Percentiles rank a stretch among this genome's conserved stretches.
Evolutionary conservation across 2,329 filamentous ascomycete genomes (phyloP).

Genomic region (Pseudogymnoascus verrucosus): DNA sequence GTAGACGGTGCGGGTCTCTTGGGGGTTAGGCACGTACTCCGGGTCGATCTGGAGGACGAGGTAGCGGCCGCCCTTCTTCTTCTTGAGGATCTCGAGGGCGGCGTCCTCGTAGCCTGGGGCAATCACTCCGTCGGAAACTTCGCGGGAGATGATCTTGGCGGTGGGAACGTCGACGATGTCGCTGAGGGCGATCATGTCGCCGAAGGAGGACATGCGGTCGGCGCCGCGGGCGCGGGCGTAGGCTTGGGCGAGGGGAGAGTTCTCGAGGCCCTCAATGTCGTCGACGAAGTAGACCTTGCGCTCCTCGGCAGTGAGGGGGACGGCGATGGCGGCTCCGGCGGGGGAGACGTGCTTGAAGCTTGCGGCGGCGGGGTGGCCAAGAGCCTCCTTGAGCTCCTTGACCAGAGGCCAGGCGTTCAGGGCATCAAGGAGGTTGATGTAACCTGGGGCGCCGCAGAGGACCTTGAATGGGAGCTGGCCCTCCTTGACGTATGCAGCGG

Average conservation of each 20-base stretch:
- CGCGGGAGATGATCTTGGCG: slow-evolving; percentile 94
- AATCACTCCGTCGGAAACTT: slow-evolving; percentile 95
- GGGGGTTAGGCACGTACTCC: slow-evolving; percentile 64
- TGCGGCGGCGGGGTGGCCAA: slow-evolving; percentile 82
- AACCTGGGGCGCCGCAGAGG: slow-evolving; percentile 79
- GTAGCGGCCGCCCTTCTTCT: slow-evolving; percentile 98
- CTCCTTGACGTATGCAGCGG: slow-evolving; percentile 69
- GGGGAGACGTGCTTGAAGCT: slow-evolving; percentile 99
- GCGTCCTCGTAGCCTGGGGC: slow-evolving; percentile 79
- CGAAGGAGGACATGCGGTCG: slow-evolving; percentile 98
- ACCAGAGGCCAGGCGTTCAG: slow-evolving; percentile 96
- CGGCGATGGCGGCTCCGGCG: slow-evolving; percentile 87
- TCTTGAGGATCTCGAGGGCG: slow-evolving; percentile 83
- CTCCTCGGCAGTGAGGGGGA: slow-evolving; percentile 78
- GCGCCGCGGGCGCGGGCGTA: slow-evolving; percentile 93
- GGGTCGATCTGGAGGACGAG: slow-evolving; percentile 92
- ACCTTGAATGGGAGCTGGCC: slow-evolving; percentile 88
- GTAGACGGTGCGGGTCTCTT: slow-evolving; percentile 82
- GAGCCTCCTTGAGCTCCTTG: slow-evolving; percentile 85
- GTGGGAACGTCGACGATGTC: slow-evolving; percentile 86
- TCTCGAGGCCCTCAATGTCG: slow-evolving; percentile 83
- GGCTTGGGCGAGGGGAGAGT: slow-evolving; percentile 80
- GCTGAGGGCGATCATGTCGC: slow-evolving; percentile 89
- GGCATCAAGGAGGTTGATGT: slow-evolving; percentile 94
- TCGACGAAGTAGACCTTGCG: slow-evolving; percentile 98